These are phyloP conservation scores for Xylariales sp. DNA, from an alignment of 2,329 filamentous ascomycete genomes.

Conservation along the genomic window DNA sequence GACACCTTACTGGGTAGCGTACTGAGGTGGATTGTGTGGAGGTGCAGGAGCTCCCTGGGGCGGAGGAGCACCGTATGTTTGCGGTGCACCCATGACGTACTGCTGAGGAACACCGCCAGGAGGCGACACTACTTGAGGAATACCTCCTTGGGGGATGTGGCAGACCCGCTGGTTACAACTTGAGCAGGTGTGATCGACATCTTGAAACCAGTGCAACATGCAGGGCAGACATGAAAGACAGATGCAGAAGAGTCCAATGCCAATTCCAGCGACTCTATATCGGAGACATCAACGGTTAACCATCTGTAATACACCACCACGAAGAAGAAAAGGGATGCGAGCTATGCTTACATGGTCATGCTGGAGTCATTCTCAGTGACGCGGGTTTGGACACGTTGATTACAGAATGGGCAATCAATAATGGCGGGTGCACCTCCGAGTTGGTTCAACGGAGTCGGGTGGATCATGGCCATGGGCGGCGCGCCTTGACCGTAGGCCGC, in stretches of 20 bases:
- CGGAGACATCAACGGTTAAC: not conserved
- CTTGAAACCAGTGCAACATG: slow-evolving; percentile 9
- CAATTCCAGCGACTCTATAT: slow-evolving; percentile 7
- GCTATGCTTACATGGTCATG: slow-evolving; percentile 9
- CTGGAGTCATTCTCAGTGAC: slow-evolving; percentile 9
- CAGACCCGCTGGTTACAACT: slow-evolving; percentile 10
- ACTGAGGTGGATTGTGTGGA: not conserved
- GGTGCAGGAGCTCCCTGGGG: not conserved
- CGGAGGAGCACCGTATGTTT: slow-evolving; percentile 3
- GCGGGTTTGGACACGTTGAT: slow-evolving; percentile 6
- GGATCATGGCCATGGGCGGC: no score
- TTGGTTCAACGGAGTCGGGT: not conserved
- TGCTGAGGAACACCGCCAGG: slow-evolving; percentile 4
- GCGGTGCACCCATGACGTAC: slow-evolving; percentile 6
- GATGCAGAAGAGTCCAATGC: slow-evolving; percentile 7
- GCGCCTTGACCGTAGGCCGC: no score
- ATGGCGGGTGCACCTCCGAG: slow-evolving; percentile 6
- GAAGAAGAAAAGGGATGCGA: not conserved
- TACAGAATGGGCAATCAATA: slow-evolving; percentile 12
- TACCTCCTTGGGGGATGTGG: slow-evolving; percentile 5
- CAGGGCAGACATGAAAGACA: slow-evolving; percentile 9
- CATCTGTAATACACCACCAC: not conserved
- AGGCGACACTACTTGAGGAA: slow-evolving; percentile 6
- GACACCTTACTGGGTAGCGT: not conserved
- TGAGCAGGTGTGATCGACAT: slow-evolving; percentile 9